phyloP scores from a whole-genome alignment of 2,329 filamentous ascomycete genomes.

The Lecanosticta acicola region DNA sequence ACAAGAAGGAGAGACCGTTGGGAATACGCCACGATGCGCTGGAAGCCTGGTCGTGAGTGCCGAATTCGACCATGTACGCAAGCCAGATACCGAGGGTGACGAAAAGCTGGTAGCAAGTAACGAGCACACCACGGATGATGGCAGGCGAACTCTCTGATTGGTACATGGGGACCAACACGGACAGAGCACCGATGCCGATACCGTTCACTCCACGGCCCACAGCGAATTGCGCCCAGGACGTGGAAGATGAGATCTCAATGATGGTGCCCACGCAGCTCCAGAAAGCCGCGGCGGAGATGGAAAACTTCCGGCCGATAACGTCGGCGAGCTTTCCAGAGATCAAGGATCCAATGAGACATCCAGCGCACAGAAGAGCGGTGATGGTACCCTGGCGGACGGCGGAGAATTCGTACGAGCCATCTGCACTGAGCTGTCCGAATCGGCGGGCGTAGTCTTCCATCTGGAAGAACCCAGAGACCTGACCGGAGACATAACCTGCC shows the following conservation, averaged over 20 bases:
- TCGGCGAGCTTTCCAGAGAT: slow-evolving; percentile 48
- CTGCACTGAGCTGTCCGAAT: slow-evolving; percentile 46
- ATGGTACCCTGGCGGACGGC: slow-evolving; percentile 36
- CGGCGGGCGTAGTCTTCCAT: slow-evolving; percentile 51
- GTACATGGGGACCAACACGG: slow-evolving; percentile 60
- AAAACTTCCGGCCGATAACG: slow-evolving; percentile 43
- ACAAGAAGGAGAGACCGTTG: slow-evolving; percentile 30
- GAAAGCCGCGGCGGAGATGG: slow-evolving; percentile 46
- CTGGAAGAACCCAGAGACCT: slow-evolving; percentile 47
- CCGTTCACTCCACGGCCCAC: slow-evolving; percentile 41
- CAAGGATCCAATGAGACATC: slow-evolving; percentile 39
- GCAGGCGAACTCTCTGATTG: slow-evolving; percentile 59
- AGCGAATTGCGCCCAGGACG: slow-evolving; percentile 45
- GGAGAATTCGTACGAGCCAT: slow-evolving; percentile 36
- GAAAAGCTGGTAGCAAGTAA: slow-evolving; percentile 46
- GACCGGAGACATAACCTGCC: slow-evolving; percentile 54
- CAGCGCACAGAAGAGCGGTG: slow-evolving; percentile 42
- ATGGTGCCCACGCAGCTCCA: slow-evolving; percentile 40
- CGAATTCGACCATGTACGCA: slow-evolving; percentile 30
- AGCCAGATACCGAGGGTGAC: slow-evolving; percentile 41
- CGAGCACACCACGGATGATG: slow-evolving; percentile 58
- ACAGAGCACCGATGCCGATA: slow-evolving; percentile 41
- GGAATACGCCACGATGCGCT: slow-evolving; percentile 30
- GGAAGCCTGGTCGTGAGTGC: slow-evolving; percentile 20
- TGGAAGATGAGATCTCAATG: slow-evolving; percentile 39